Base-by-base conservation (phyloP, 371 early-diverging fungal species). In the Mortierella sp. region DNA sequence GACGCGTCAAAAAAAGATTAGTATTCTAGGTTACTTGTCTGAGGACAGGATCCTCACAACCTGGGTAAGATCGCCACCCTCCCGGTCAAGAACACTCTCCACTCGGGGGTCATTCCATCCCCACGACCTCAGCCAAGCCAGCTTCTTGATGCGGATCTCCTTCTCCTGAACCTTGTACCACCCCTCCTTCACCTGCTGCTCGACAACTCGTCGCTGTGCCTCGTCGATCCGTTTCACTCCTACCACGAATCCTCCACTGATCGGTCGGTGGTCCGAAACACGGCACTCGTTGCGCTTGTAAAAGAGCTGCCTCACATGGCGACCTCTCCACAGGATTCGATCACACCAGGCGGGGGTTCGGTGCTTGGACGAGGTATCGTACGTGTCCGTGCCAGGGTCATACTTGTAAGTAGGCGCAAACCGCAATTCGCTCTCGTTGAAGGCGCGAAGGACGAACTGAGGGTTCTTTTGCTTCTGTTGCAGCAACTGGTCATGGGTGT, bases 351-450 rank as follows among this genome's bases (percentile, higher is more conserved):
- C 94, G 4, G 97, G 97, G 0, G 94, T 90, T 3, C 97, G 91
- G 82, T 92, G 88, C 84, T 97, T 97, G 35, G 96, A 96, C 12
- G 94, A 94, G 4, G 93, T 90, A 78, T 97, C 97, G 80, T 95
- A 97, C 2, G 82, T 76, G 27, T 93, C 90, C 44, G 92, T 91
- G 16, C 93, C 92, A 2, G 89, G 88, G 77, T 96, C 93, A 79
- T 96, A 97, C 88, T 97, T 97, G 91, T 96, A 97, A 0, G 97
- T 97, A 0, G 97, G 97, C 4, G 93, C 92, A 87, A 97, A 97
- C 18, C 75, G 70, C 24, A 96, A 86, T 27, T 90, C 91, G 3
- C 89, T 89, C 85, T 97, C 97, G 24, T 80, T 77, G 75, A 96
- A 97, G 6, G 84, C 86, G 3, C 93, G 81, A 18, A 96, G 86